These are phyloP conservation scores for Neurospora tetraspora DNA, from an alignment of 495 filamentous ascomycete genomes.

Conservation along the genomic window DNA sequence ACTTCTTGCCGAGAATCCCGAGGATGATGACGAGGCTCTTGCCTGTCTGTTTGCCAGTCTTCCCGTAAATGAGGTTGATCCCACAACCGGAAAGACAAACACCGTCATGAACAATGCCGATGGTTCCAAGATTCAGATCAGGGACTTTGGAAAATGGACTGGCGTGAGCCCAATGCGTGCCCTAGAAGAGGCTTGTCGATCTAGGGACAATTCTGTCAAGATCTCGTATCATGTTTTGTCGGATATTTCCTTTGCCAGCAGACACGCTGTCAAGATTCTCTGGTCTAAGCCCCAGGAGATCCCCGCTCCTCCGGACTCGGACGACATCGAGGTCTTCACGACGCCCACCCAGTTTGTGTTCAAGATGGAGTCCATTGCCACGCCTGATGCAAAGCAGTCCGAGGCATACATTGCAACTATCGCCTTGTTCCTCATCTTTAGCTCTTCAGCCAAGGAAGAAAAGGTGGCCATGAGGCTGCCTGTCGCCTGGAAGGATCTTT, in stretches of 20 bases:
- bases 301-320: constrained; percentile 27
- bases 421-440: constrained; percentile 71
- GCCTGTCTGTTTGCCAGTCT: constrained; percentile 58
- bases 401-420: constrained; percentile 77
- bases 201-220: constrained; percentile 59
- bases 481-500: constrained; percentile 72
- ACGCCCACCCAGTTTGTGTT: constrained; percentile 38
- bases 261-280: constrained; percentile 59
- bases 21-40: constrained; percentile 43
- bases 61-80: constrained; percentile 51
- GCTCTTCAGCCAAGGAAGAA: constrained; percentile 68
- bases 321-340: constrained; percentile 34
- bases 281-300: constrained; percentile 74
- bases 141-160: constrained; percentile 76
- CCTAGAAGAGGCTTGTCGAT: constrained; percentile 78
- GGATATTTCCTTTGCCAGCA: constrained; percentile 58
- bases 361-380: constrained; percentile 67
- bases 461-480: constrained; percentile 74
- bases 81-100: constrained; percentile 38
- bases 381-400: constrained; percentile 68
- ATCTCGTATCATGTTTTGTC: constrained; percentile 60
- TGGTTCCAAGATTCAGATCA: constrained; percentile 46
- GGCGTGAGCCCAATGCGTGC: constrained; percentile 61
- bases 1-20: constrained; percentile 40
- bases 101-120: constrained; percentile 41